Evolutionary conservation across 768 basidiomycete species (phyloP).

Genomic region (Mycena epipterygia): DNA sequence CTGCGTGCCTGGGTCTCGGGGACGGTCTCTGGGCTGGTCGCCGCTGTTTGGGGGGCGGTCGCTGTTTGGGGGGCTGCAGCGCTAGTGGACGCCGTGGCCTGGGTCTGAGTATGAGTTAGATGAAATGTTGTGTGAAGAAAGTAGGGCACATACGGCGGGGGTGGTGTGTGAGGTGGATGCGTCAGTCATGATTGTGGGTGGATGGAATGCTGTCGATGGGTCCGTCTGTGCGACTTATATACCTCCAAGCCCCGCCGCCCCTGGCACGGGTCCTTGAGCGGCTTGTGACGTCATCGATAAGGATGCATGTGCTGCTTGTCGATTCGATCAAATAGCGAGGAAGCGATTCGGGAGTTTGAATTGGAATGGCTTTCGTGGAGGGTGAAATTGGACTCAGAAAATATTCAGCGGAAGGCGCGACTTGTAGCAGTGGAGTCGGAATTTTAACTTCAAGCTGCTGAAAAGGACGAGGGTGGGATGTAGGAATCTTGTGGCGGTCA

Average conservation of each 20-base stretch:
- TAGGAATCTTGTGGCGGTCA: too few relatives aligned
- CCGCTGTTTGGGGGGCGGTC: not conserved
- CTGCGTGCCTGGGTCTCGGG: not conserved
- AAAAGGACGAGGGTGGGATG: too few relatives aligned
- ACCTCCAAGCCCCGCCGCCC: not conserved
- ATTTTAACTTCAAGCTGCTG: too few relatives aligned
- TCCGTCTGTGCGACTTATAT: not conserved
- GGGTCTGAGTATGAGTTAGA: not conserved
- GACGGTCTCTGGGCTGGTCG: not conserved
- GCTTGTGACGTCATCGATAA: not conserved
- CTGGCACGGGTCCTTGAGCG: too few relatives aligned
- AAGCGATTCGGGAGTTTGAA: too few relatives aligned
- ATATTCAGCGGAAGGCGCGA: too few relatives aligned
- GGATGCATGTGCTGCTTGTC: not conserved
- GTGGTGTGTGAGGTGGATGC: not conserved
- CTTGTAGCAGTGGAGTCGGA: too few relatives aligned
- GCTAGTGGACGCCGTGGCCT: not conserved
- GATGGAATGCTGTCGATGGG: not conserved
- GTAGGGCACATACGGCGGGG: not conserved
- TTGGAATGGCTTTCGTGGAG: too few relatives aligned
- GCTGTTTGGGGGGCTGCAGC: not conserved
- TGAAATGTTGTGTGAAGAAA: not conserved
- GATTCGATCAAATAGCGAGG: too few relatives aligned
- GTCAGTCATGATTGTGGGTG: not conserved
- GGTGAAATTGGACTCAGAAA: too few relatives aligned